Percentiles rank a stretch among this genome's conserved stretches.
Conservation (phyloP, 345 rosid species). For the Dipteronia sinensis region DNA sequence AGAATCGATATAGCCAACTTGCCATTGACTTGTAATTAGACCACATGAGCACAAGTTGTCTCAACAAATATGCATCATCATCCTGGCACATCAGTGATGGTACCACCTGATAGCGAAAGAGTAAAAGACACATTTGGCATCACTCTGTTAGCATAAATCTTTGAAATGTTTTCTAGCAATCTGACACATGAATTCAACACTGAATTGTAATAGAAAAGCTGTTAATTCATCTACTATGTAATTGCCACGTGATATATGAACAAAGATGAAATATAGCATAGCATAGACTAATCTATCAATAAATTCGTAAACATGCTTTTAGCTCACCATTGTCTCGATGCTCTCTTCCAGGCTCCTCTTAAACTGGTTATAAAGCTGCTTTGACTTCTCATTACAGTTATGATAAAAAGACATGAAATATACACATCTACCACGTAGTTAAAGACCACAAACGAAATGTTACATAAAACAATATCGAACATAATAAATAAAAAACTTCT, state of each 20-base stretch:
- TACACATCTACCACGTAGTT: conserved; percentile 28
- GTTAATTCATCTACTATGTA: neutral
- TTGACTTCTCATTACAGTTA: conserved; percentile 8
- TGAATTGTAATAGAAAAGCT: too few species aligned
- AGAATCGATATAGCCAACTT: conserved; percentile 36
- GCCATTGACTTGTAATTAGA: conserved; percentile 36
- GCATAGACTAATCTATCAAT: neutral
- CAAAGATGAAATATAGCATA: neutral
- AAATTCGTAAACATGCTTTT: neutral
- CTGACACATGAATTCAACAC: neutral
- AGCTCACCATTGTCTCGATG: conserved; percentile 23
- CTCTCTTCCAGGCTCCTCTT: conserved; percentile 31
- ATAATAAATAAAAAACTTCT: conserved; percentile 11
- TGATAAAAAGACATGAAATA: conserved; percentile 27
- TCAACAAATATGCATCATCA: conserved; percentile 25
- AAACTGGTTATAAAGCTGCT: conserved; percentile 29
- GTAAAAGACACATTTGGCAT: neutral
- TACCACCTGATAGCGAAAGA: conserved; percentile 21
- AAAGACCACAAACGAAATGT: conserved; percentile 14
- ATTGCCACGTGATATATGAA: neutral
- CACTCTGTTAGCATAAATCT: neutral
- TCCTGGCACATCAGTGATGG: conserved; percentile 22
- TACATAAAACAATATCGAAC: neutral
- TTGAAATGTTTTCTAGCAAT: neutral
- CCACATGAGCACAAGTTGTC: conserved; percentile 29